phyloP scores from a whole-genome alignment of 2,329 filamentous ascomycete genomes.

The Blastomyces percursus region DNA sequence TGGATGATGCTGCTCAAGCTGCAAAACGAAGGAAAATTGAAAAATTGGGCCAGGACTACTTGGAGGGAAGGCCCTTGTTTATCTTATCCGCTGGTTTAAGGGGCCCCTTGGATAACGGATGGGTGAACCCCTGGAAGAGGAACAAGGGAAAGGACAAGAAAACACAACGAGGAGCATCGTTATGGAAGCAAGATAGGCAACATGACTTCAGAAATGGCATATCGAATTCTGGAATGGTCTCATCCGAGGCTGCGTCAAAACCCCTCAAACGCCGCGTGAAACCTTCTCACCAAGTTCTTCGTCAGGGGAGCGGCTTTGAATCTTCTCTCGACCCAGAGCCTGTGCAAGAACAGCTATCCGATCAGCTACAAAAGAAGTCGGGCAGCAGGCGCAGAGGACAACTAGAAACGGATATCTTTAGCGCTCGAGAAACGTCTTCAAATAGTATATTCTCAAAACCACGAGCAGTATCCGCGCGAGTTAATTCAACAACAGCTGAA shows the following conservation, averaged over 20 bases:
- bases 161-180: neutral
- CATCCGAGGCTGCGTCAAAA: neutral
- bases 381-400: neutral
- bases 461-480: neutral
- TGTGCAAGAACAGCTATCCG: neutral
- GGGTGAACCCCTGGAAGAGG: slow-evolving; percentile 37
- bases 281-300: neutral
- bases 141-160: neutral
- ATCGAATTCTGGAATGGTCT: neutral
- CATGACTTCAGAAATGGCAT: neutral
- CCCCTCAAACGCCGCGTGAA: neutral
- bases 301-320: slow-evolving; percentile 1
- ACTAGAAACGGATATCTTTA: neutral
- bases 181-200: neutral
- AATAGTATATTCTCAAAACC: neutral
- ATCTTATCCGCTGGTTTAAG: slow-evolving; percentile 37
- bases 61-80: slow-evolving; percentile 33
- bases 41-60: slow-evolving; percentile 31
- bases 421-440: neutral
- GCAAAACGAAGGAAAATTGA: slow-evolving; percentile 36
- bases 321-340: neutral
- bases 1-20: slow-evolving; percentile 22
- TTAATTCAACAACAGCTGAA: neutral
- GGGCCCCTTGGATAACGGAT: slow-evolving; percentile 36
- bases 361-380: neutral